phyloP scores from a whole-genome alignment of 768 basidiomycete species.

The Lactarius tabidus region DNA sequence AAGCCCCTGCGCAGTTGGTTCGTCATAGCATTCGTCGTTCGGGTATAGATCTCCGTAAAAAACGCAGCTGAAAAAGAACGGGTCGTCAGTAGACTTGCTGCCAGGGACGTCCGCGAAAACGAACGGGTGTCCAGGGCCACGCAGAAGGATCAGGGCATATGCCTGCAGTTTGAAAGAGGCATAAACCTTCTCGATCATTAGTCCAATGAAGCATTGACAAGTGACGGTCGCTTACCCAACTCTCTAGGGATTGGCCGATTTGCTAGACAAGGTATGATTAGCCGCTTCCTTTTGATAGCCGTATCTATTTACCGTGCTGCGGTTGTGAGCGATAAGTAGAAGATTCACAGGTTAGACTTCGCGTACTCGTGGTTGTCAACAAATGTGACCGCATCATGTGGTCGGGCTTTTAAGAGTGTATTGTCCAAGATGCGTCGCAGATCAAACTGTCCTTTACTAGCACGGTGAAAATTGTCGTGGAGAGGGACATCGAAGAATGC shows the following conservation, averaged over 20 bases:
- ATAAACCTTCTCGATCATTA: slow-evolving; percentile 47
- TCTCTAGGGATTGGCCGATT: slow-evolving; percentile 74
- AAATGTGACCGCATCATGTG: slow-evolving; percentile 83
- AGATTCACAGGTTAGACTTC: not conserved
- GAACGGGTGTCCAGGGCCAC: slow-evolving; percentile 68
- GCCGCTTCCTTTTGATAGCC: not conserved
- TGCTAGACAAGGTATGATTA: slow-evolving; percentile 36
- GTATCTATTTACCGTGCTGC: slow-evolving; percentile 54
- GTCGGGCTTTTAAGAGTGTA: slow-evolving; percentile 63
- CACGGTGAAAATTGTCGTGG: slow-evolving; percentile 77
- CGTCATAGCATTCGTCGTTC: slow-evolving; percentile 62
- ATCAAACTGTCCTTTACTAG: slow-evolving; percentile 75
- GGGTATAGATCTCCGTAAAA: slow-evolving; percentile 84
- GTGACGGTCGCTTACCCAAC: slow-evolving; percentile 56
- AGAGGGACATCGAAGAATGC: slow-evolving; percentile 91
- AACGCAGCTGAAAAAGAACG: slow-evolving; percentile 53
- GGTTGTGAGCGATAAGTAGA: slow-evolving; percentile 14
- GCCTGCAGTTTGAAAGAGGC: slow-evolving; percentile 74
- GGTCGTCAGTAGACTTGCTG: slow-evolving; percentile 2
- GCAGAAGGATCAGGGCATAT: slow-evolving; percentile 74
- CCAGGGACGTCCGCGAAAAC: slow-evolving; percentile 29
- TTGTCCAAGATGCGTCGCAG: slow-evolving; percentile 67
- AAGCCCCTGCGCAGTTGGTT: slow-evolving; percentile 47
- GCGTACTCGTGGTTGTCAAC: slow-evolving; percentile 88
- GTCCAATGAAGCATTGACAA: not conserved